Evolutionary conservation across 169 alveolate genomes (phyloP).

Genomic region (Blepharisma undulans): DNA sequence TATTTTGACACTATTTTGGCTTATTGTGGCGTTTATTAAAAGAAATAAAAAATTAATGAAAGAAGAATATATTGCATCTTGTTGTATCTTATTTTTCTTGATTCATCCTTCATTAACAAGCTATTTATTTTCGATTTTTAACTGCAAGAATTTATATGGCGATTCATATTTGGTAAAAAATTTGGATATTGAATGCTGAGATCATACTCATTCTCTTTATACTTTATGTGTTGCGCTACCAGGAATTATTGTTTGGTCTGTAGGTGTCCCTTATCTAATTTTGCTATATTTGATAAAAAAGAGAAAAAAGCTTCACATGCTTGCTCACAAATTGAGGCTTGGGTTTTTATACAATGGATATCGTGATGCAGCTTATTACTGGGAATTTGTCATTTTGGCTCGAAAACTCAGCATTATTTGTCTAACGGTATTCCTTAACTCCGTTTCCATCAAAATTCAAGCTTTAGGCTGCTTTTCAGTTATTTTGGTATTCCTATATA

Average conservation of each 20-base stretch:
- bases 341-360: conserved; percentile 61
- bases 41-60: neutral
- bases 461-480: conserved; percentile 37
- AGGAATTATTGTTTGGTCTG: conserved; percentile 49
- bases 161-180: conserved; percentile 36
- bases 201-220: conserved; percentile 24
- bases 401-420: conserved; percentile 44
- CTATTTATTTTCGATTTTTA: conserved; percentile 41
- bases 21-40: neutral
- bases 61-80: conserved; percentile 35
- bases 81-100: conserved; percentile 48
- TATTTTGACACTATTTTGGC: conserved; percentile 7
- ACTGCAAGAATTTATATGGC: conserved; percentile 49
- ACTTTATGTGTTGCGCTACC: conserved; percentile 49
- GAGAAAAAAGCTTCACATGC: neutral
- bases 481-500: neutral
- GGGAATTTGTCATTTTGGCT: conserved; percentile 49
- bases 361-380: conserved; percentile 29
- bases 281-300: neutral
- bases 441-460: conserved; percentile 33
- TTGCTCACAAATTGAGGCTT: conserved; percentile 28
- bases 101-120: conserved; percentile 55
- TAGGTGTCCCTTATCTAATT: conserved; percentile 51
- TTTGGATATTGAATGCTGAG: conserved; percentile 36
- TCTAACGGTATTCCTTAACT: conserved; percentile 37